These are phyloP conservation scores for Bjerkandera adusta DNA, from an alignment of 1,284 basidiomycete species.

Conservation along the genomic window DNA sequence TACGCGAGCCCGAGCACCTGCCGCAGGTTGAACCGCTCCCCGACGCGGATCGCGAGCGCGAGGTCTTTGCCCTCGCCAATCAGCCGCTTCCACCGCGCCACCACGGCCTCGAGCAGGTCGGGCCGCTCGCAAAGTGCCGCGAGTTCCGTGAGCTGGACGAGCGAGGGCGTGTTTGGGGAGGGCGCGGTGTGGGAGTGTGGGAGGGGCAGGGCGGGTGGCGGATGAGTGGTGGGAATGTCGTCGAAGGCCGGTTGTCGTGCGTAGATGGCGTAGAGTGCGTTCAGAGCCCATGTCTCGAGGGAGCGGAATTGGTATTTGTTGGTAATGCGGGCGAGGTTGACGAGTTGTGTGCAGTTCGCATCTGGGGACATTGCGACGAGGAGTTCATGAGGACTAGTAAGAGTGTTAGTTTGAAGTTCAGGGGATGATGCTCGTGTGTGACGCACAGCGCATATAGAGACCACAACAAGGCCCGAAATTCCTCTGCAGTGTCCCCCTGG, in stretches of 20 bases:
- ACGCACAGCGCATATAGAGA: constrained; percentile 36
- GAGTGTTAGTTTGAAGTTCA: neutral
- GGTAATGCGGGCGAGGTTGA: constrained; percentile 48
- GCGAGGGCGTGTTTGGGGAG: constrained; percentile 21
- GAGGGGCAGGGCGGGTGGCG: constrained; percentile 15
- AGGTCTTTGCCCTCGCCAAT: constrained; percentile 42
- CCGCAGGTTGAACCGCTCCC: constrained; percentile 42
- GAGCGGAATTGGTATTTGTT: constrained; percentile 56
- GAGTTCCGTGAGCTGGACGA: constrained; percentile 43
- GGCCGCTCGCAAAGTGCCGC: constrained; percentile 43
- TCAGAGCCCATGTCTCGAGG: constrained; percentile 48
- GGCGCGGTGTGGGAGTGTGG: constrained; percentile 17
- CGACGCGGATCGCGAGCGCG: constrained; percentile 39
- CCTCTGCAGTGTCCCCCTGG: constrained; percentile 34
- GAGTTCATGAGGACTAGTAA: constrained; percentile 45
- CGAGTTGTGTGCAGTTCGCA: constrained; percentile 39
- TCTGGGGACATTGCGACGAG: constrained; percentile 40
- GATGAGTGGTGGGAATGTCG: constrained; percentile 17
- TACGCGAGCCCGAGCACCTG: constrained; percentile 40
- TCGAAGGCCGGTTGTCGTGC: constrained; percentile 33
- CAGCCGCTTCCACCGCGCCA: constrained; percentile 39
- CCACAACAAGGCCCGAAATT: constrained; percentile 36
- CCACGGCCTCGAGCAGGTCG: constrained; percentile 39
- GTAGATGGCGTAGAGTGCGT: constrained; percentile 39
- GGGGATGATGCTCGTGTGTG: neutral